These are phyloP conservation scores for Trichophyton schoenleinii DNA, from an alignment of 2,329 filamentous ascomycete species.

Conservation along the genomic window DNA sequence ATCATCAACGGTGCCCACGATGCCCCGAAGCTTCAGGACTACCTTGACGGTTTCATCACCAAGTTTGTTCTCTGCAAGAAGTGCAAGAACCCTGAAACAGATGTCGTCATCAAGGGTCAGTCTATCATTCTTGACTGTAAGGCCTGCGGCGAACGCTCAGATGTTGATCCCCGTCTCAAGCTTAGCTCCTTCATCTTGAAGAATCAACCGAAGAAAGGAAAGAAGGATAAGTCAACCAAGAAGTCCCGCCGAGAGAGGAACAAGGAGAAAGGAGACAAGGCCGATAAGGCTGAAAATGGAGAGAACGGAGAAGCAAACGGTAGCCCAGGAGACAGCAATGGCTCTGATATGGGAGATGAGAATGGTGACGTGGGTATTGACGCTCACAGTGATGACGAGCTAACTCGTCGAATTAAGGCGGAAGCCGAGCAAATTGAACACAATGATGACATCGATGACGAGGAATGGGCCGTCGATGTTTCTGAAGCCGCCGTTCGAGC, in stretches of 20 bases:
- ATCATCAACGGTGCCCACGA: slow-evolving; percentile 99
- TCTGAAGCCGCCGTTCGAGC: slow-evolving; percentile 91
- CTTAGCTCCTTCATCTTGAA: slow-evolving; percentile 95
- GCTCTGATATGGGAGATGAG: slow-evolving; percentile 48
- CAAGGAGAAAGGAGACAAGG: slow-evolving; percentile 48
- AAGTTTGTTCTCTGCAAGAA: slow-evolving; percentile 99
- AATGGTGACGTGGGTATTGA: slow-evolving; percentile 55
- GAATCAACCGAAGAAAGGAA: slow-evolving; percentile 75
- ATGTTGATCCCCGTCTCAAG: slow-evolving; percentile 88
- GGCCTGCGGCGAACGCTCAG: slow-evolving; percentile 85
- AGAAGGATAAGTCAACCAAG: slow-evolving; percentile 94
- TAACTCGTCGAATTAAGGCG: slow-evolving; percentile 60
- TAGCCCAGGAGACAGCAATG: slow-evolving; percentile 53
- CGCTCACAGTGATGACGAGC: slow-evolving; percentile 79
- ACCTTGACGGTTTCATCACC: slow-evolving; percentile 95
- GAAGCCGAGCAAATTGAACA: slow-evolving; percentile 62
- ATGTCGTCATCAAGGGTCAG: slow-evolving; percentile 87
- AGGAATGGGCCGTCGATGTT: slow-evolving; percentile 93
- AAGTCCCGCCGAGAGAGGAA: slow-evolving; percentile 68
- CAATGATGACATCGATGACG: slow-evolving; percentile 59
- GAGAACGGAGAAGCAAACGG: slow-evolving; percentile 36
- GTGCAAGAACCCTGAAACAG: slow-evolving; percentile 99
- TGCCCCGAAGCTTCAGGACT: slow-evolving; percentile 87
- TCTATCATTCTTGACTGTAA: slow-evolving; percentile 94
- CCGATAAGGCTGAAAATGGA: slow-evolving; percentile 42